Base-by-base conservation (phyloP, 2,329 filamentous ascomycete genomes). In the Plectosphaerella sp. region DNA sequence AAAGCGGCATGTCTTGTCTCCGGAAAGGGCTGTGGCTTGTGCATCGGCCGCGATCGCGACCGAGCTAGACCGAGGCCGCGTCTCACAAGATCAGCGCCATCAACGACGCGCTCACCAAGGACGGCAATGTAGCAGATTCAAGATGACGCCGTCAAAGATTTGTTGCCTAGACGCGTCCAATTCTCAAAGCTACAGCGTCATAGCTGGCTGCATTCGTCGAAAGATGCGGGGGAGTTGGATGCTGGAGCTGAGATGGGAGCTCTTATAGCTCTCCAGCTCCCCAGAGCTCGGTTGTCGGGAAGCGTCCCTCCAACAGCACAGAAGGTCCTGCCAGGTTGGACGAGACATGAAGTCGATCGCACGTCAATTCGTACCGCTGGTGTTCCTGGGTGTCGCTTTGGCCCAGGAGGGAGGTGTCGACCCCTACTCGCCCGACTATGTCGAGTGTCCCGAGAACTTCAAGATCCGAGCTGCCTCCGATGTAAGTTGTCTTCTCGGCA, bases 391-490 rank as follows among this genome's bases (percentile, higher is more conserved):
- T 12, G 28, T 33, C 11, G 28, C 28, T 7, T 33, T 33, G 28
- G 41, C 41, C 16, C 41, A 43, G 41, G n/a, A 20, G 4, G 41
- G 41, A 10, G 41, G 41, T 11, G 41, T 43, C 18, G 75, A 88
- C 61, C 82, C 83, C 55, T 97, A 97, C 67, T 81, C 84, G 2
- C 92, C 92, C 0, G 71, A 77, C 35, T 65, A 71, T 7, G 86
- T 89, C 42, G 67, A 79, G 56, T 96, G 92, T 62, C 91, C 91
- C 5, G 71, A 75, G 7, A 74, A 73, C n/a, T 78, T 82, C 43
- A 4, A n/a, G 4, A n/a, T 43, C 7, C 15, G 41, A 43, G 18
- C 41, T n/a, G 41, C 41, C 16, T 6, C 9, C 2, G n/a, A 18
- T 18, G 41, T 43, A 20, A 43, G 41, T 12, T 11, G 2, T 8